Evolutionary conservation across 106 monocot species (phyloP), one percentile per base, ranked within the genome.

Genomic region (Dendrobium catenatum): DNA sequence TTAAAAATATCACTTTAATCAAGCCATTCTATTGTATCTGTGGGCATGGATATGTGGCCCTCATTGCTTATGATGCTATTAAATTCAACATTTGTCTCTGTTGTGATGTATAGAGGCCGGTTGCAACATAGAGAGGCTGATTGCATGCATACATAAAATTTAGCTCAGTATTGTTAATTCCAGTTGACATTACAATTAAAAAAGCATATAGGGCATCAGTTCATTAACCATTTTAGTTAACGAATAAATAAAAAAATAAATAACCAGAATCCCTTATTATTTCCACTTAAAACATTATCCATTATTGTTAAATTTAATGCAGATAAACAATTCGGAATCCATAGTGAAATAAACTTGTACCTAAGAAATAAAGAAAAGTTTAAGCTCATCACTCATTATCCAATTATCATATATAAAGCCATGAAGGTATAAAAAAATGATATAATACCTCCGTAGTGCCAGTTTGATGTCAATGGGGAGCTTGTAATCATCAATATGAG

Each of bases 401-500:
- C 6, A 20, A 74, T 42, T 1, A 20, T 74, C 1, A 44, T 44
- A 73, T 20, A 40, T 18, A 73, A 42, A 43, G 18, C 13, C 13
- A 76, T 22, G 9, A 49, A 24, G 17, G 0, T 51, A 51, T 76
- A 76, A 8, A 44, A 42, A 74, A 42, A 37, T 44, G 4, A 74
- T 44, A 74, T 43, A 74, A n/a, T 86, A 98, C 97, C 98, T 99
- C 72, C 98, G 85, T 47, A 99, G 73, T 42, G 77, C 77, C 31
- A 99, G 88, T 87, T 86, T 95, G 42, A 99, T 89, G 22, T 89
- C 85, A 73, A 95, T 77, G 0, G 88, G 75, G 67, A 99, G 93
- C 77, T 91, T 87, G 83, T 91, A 99, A 85, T 99, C 98, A 85
- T 93, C 95, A 83, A 99, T 99, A 64, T 89, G 93, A 79, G 98